These are phyloP conservation scores for Chytriomyces confervae DNA, from an alignment of 192 early-diverging fungal genomes.

Conservation along the genomic window DNA sequence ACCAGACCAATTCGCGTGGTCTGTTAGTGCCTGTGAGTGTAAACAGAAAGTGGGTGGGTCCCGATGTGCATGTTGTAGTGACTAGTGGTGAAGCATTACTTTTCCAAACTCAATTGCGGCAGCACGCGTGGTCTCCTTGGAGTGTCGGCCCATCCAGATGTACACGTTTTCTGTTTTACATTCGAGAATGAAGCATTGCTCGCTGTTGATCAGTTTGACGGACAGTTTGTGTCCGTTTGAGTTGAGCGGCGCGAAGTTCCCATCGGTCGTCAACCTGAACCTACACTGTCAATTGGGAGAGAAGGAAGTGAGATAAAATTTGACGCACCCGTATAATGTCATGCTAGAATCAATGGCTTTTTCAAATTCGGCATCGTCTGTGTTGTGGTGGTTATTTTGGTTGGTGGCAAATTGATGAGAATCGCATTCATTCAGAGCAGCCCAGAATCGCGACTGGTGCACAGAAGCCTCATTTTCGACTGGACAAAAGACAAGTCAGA, in stretches of 20 bases:
- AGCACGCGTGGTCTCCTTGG: conserved; percentile 17
- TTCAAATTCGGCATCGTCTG: conserved; percentile 30
- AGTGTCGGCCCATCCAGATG: conserved; percentile 39
- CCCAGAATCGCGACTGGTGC: not conserved
- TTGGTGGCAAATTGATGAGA: too few relatives aligned
- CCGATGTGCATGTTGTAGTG: not conserved
- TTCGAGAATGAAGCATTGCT: conserved; percentile 38
- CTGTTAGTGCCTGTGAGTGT: not conserved
- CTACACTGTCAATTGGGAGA: not conserved
- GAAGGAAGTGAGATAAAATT: not conserved
- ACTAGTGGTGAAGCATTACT: conserved; percentile 3
- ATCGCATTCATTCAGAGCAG: not conserved
- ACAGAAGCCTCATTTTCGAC: not conserved
- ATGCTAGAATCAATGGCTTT: conserved; percentile 8
- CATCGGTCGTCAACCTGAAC: not conserved
- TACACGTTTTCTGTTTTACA: conserved; percentile 31
- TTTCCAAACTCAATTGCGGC: conserved; percentile 32
- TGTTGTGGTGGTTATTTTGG: not conserved
- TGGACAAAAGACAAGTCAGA: too few relatives aligned
- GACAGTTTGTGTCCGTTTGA: conserved; percentile 29
- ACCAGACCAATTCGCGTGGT: not conserved
- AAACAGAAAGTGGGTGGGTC: not conserved
- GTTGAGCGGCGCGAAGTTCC: not conserved
- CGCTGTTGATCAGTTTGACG: conserved; percentile 28
- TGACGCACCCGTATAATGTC: conserved; percentile 31